Conservation (phyloP, 768 basidiomycete species). For the Lyophyllum semitale region DNA sequence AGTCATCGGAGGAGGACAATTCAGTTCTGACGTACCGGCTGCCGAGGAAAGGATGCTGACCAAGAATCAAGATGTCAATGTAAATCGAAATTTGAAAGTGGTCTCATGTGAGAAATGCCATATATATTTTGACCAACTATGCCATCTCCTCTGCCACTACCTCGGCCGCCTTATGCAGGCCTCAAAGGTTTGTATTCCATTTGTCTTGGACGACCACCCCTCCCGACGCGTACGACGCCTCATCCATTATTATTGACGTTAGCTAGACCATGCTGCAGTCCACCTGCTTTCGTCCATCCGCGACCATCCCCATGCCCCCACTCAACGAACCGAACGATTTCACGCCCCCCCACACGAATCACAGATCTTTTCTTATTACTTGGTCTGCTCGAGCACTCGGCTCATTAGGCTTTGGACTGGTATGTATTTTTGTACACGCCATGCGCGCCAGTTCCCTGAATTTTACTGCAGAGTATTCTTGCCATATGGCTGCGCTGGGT, state of each 20-base stretch:
- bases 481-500: conserved; percentile 47
- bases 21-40: too few relatives aligned
- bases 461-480: conserved; percentile 38
- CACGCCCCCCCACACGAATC: conserved; percentile 4
- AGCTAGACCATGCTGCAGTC: conserved; percentile 9
- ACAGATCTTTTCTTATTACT: conserved; percentile 18
- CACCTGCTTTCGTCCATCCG: conserved; percentile 1
- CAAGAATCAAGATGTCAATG: too few relatives aligned
- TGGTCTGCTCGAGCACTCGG: conserved; percentile 25
- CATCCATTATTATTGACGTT: neutral
- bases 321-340: conserved; percentile 1
- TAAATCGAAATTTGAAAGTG: conserved; percentile 37
- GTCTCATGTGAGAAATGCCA: conserved; percentile 31
- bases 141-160: conserved; percentile 17
- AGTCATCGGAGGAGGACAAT: too few relatives aligned
- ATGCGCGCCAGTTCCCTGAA: conserved; percentile 5
- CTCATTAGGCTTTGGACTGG: conserved; percentile 38
- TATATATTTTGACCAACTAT: conserved; percentile 24
- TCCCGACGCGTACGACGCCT: neutral
- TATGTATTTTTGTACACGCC: conserved; percentile 20
- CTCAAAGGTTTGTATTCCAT: neutral
- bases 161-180: conserved; percentile 7
- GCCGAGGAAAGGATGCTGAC: too few relatives aligned
- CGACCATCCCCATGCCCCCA: conserved; percentile 5
- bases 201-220: neutral